Evolutionary conservation across 169 alveolate genomes (phyloP).

Genomic region (Haemoproteus tartakovskyi): DNA sequence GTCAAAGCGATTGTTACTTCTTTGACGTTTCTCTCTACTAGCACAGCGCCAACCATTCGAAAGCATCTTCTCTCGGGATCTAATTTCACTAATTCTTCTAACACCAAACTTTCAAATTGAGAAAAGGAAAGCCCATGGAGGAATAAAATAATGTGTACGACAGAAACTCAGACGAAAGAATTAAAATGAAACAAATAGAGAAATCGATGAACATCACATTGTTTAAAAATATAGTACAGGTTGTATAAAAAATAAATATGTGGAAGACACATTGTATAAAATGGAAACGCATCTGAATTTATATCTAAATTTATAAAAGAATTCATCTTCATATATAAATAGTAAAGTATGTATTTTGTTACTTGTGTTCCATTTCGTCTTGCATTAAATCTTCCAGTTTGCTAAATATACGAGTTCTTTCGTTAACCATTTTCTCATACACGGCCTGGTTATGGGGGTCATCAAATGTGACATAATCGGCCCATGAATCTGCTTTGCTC

Average conservation of each 20-base stretch:
- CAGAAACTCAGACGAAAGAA: neutral
- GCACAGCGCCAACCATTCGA: constrained; percentile 87
- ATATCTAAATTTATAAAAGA: too few species aligned
- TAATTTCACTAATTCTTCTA: constrained; percentile 82
- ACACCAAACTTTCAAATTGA: constrained; percentile 75
- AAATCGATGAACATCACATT: neutral
- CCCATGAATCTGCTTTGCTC: constrained; percentile 1
- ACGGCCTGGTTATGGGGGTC: constrained; percentile 17
- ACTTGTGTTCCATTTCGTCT: constrained; percentile 84
- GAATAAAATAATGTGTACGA: neutral
- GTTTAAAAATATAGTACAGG: neutral
- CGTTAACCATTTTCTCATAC: constrained; percentile 71
- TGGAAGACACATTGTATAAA: too few species aligned
- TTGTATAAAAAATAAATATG: neutral
- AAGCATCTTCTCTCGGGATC: constrained; percentile 86
- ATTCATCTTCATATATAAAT: neutral
- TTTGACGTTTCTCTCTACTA: constrained; percentile 87
- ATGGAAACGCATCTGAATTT: too few species aligned
- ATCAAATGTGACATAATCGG: neutral
- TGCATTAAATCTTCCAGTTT: constrained; percentile 83
- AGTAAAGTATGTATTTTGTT: neutral
- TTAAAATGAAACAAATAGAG: neutral
- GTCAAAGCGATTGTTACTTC: constrained; percentile 87
- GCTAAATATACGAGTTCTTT: constrained; percentile 66
- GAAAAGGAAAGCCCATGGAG: neutral